Evolutionary conservation across 805 yeast species (phyloP).

Genomic region (Candida namnaoensis): DNA sequence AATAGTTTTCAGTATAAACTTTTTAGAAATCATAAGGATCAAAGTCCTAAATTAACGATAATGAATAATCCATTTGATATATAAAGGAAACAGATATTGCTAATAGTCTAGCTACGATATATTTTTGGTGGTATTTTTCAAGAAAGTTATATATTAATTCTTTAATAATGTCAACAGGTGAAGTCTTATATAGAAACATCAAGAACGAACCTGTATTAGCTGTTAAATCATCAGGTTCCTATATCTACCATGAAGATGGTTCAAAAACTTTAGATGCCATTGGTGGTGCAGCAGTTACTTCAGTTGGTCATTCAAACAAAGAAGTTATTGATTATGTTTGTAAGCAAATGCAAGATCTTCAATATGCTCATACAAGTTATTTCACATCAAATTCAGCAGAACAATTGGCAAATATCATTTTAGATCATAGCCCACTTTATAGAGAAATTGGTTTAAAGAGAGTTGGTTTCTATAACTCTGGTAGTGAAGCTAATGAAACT

Average conservation of each 20-base stretch:
- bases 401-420: conserved; percentile 31
- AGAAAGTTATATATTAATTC: no score
- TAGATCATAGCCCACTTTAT: conserved; percentile 25
- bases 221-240: conserved; percentile 4
- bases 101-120: no score
- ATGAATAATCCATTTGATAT: no score
- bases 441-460: conserved; percentile 28
- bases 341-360: conserved; percentile 29
- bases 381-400: conserved; percentile 33
- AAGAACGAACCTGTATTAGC: no score
- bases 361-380: conserved; percentile 22
- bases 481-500: conserved; percentile 61
- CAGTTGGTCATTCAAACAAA: conserved; percentile 35
- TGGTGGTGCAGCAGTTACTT: conserved; percentile 51
- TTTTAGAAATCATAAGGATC: no score
- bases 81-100: no score
- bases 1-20: no score
- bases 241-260: conserved; percentile 24
- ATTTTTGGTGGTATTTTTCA: no score
- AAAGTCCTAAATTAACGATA: no score
- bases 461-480: conserved; percentile 46
- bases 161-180: no score
- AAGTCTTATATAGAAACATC: no score
- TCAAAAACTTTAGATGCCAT: conserved; percentile 30
- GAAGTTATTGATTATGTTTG: conserved; percentile 27